phyloP scores from a whole-genome alignment of 2,329 filamentous ascomycete species.

The Colletotrichum acutatum region DNA sequence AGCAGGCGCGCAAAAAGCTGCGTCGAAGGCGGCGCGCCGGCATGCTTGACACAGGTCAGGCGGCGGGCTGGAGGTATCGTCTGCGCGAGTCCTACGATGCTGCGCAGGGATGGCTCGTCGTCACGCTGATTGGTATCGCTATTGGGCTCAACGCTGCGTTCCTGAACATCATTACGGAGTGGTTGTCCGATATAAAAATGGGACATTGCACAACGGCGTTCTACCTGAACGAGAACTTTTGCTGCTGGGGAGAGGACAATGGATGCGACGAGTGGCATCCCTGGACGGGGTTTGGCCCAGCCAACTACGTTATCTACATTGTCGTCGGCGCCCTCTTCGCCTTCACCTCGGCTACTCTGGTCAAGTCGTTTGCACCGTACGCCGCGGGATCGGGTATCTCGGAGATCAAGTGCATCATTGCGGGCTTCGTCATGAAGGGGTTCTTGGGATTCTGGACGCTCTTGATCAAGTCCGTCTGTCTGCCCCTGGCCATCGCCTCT shows the following conservation, averaged over 20 bases:
- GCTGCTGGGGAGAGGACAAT: constrained; percentile 95
- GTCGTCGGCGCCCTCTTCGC: constrained; percentile 87
- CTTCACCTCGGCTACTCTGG: constrained; percentile 82
- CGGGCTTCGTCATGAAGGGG: constrained; percentile 98
- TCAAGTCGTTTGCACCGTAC: constrained; percentile 93
- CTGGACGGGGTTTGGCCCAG: constrained; percentile 82
- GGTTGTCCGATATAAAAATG: constrained; percentile 94
- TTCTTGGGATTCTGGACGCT: constrained; percentile 94
- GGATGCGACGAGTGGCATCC: constrained; percentile 89
- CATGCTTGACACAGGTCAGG: constrained; percentile 75
- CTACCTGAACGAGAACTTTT: constrained; percentile 97
- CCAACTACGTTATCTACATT: constrained; percentile 92
- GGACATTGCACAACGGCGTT: constrained; percentile 97
- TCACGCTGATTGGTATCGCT: constrained; percentile 90
- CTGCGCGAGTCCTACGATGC: constrained; percentile 92
- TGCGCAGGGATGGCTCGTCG: constrained; percentile 97
- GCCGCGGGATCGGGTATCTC: constrained; percentile 97
- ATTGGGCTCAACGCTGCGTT: constrained; percentile 95
- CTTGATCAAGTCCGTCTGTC: constrained; percentile 90
- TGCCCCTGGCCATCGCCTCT: constrained; percentile 93
- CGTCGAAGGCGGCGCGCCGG: constrained; percentile 78
- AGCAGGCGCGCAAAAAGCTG: constrained; percentile 83
- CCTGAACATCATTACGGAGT: constrained; percentile 95
- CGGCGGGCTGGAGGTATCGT: constrained; percentile 80
- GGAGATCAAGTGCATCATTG: constrained; percentile 99